phyloP scores from a whole-genome alignment of 2,329 filamentous ascomycete species.

The Lojkania enalia region DNA sequence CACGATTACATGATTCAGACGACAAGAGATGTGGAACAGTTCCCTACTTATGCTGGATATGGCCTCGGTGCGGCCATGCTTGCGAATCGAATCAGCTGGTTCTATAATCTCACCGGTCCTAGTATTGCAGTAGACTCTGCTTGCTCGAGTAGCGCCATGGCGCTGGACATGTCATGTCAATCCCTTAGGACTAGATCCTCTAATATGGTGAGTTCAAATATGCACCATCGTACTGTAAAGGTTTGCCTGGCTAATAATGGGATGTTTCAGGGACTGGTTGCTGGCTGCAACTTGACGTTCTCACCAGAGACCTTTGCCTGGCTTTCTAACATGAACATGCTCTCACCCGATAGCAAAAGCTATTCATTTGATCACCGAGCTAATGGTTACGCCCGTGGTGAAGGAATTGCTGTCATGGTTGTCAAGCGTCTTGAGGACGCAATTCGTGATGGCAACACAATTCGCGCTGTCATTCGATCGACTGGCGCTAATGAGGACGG shows the following conservation, averaged over 20 bases:
- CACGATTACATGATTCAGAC: constrained; percentile 28
- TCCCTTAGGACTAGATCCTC: constrained; percentile 26
- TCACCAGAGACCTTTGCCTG: constrained; percentile 1
- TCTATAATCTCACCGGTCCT: constrained; percentile 25
- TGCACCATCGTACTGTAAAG: background rate
- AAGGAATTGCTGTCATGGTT: constrained; percentile 53
- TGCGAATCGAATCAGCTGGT: constrained; percentile 22
- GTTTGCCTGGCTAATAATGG: background rate
- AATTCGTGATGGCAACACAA: constrained; percentile 35
- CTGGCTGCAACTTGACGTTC: constrained; percentile 12
- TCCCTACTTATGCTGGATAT: constrained; percentile 13
- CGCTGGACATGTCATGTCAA: constrained; percentile 21
- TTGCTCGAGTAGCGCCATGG: constrained; percentile 23
- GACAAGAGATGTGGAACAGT: constrained; percentile 33
- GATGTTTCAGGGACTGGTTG: constrained; percentile 9
- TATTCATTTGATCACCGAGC: constrained; percentile 55
- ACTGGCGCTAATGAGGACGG: constrained; percentile 31
- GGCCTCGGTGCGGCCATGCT: constrained; percentile 7
- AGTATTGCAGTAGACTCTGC: constrained; percentile 26
- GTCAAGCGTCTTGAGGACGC: constrained; percentile 51
- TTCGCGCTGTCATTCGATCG: constrained; percentile 35
- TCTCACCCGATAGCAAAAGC: constrained; percentile 33
- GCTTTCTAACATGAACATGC: constrained; percentile 15
- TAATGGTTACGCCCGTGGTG: constrained; percentile 66
- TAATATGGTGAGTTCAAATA: constrained; percentile 14